phyloP scores from a whole-genome alignment of 2,329 filamentous ascomycete genomes.

The Claviceps monticola region DNA sequence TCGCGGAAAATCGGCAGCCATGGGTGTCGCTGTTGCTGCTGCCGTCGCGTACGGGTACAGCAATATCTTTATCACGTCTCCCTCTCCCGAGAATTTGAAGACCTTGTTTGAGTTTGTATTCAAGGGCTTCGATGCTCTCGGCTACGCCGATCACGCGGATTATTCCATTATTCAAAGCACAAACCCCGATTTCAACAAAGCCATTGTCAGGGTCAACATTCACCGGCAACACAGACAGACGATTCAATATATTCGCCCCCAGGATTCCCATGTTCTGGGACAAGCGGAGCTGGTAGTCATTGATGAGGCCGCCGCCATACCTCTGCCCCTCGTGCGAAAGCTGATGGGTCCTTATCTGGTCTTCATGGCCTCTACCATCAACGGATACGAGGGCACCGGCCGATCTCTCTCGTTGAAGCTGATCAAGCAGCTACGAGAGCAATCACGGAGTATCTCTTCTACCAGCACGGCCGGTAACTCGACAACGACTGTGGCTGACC shows the following conservation, averaged over 20 bases:
- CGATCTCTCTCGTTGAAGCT: slow-evolving; percentile 89
- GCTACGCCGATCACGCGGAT: slow-evolving; percentile 88
- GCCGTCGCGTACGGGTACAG: slow-evolving; percentile 94
- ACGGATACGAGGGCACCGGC: slow-evolving; percentile 95
- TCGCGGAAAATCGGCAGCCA: slow-evolving; percentile 89
- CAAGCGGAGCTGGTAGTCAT: slow-evolving; percentile 94
- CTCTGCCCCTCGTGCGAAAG: slow-evolving; percentile 80
- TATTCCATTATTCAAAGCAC: slow-evolving; percentile 98
- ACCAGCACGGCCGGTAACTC: slow-evolving; percentile 31
- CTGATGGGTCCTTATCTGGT: slow-evolving; percentile 94
- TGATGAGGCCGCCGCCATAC: slow-evolving; percentile 94
- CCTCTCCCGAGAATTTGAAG: slow-evolving; percentile 95
- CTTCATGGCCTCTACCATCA: slow-evolving; percentile 99
- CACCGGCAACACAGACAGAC: slow-evolving; percentile 92
- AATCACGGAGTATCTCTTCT: slow-evolving; percentile 50
- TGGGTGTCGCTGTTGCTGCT: slow-evolving; percentile 87
- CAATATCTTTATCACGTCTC: slow-evolving; percentile 98
- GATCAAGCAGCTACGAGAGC: slow-evolving; percentile 91
- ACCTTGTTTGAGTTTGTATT: slow-evolving; percentile 97
- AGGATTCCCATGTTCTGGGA: slow-evolving; percentile 87
- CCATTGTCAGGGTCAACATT: slow-evolving; percentile 91
- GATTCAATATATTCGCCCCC: slow-evolving; percentile 95
- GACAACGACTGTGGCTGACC: slow-evolving; percentile 53
- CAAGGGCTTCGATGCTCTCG: slow-evolving; percentile 91
- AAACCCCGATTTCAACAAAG: slow-evolving; percentile 98